Evolutionary conservation across 306 rosid species (phyloP).

Genomic region (Leucaena leucocephala): DNA sequence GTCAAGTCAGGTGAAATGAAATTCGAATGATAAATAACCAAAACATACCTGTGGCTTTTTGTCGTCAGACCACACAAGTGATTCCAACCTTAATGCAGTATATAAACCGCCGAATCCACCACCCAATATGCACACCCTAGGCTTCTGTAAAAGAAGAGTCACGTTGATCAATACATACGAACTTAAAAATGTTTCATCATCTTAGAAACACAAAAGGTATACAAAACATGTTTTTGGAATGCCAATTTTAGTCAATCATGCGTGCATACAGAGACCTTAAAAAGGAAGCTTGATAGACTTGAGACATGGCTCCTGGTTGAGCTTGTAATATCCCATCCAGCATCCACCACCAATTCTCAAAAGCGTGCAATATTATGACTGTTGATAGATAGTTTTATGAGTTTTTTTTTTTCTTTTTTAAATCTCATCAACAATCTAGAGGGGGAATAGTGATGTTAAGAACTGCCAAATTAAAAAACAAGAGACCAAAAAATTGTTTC

Average conservation of each 20-base stretch:
- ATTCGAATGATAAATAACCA: background rate
- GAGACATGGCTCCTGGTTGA: background rate
- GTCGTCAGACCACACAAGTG: slow-evolving; percentile 81
- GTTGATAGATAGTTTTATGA: background rate
- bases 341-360: background rate
- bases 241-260: slow-evolving; percentile 5
- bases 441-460: background rate
- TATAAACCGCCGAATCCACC: slow-evolving; percentile 98
- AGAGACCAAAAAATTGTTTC: background rate
- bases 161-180: background rate
- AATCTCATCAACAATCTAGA: background rate
- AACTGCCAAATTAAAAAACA: background rate
- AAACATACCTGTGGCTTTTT: slow-evolving; percentile 75
- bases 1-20: background rate
- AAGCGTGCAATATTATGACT: background rate
- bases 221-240: background rate
- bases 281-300: background rate
- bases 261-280: background rate
- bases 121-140: slow-evolving; percentile 88
- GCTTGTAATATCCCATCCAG: background rate
- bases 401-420: background rate
- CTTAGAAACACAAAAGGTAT: background rate
- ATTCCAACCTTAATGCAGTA: slow-evolving; percentile 91
- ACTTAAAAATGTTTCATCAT: background rate
- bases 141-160: slow-evolving; percentile 54